These are phyloP conservation scores for Rhododendron griersonianum DNA, from an alignment of 148 eudicot species.

Conservation along the genomic window DNA sequence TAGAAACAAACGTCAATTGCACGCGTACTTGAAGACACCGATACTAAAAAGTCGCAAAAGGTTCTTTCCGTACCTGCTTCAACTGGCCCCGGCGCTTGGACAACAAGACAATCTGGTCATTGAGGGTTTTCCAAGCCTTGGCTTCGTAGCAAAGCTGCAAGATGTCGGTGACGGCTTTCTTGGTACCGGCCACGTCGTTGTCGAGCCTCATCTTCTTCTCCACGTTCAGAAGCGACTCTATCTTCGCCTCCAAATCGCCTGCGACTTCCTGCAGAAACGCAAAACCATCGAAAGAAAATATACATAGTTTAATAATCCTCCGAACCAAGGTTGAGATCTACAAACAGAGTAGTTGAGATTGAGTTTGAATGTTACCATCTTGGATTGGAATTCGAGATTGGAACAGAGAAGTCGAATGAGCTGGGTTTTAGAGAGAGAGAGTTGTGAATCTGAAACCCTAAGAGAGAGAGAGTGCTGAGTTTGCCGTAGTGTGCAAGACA, in stretches of 20 bases:
- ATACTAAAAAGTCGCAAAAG: too few relatives aligned
- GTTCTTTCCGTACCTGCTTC: constrained; percentile 50
- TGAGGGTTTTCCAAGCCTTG: constrained; percentile 76
- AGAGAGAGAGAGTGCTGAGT: not conserved
- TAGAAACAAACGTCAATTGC: not conserved
- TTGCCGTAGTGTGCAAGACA: not conserved
- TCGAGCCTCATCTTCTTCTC: constrained; percentile 89
- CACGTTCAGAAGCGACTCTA: constrained; percentile 67
- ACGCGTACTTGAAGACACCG: too few relatives aligned
- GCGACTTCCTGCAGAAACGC: constrained; percentile 40
- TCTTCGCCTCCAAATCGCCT: constrained; percentile 56
- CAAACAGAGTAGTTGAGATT: not conserved
- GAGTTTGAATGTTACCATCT: constrained; percentile 10
- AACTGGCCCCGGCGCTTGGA: constrained; percentile 95
- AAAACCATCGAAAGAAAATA: not conserved
- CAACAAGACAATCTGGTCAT: constrained; percentile 78
- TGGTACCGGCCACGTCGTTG: constrained; percentile 71
- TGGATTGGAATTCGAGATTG: not conserved
- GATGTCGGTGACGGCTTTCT: constrained; percentile 72
- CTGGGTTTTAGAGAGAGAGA: not conserved
- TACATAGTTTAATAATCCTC: not conserved
- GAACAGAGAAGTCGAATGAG: not conserved
- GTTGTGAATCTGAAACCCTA: constrained; percentile 10
- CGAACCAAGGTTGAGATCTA: not conserved
- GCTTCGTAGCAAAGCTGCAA: constrained; percentile 72